Percentiles rank a stretch among this genome's conserved stretches.
Conservation (phyloP, 371 early-diverging fungal genomes). For the Rhizomucor miehei region DNA sequence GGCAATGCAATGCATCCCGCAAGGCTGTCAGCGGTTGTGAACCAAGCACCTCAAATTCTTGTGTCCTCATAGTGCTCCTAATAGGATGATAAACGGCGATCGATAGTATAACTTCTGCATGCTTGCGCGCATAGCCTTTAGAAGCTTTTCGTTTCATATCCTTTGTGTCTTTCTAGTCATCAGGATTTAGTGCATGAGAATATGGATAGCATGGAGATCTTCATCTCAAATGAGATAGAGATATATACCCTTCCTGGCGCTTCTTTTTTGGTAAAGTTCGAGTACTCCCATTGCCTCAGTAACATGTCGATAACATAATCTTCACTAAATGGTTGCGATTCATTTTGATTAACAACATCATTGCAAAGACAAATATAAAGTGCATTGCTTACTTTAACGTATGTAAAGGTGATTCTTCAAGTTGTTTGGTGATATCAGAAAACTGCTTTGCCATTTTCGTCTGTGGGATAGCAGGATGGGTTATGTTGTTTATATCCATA, state of each 20-base stretch:
- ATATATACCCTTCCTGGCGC: neutral
- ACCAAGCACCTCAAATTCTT: constrained; percentile 49
- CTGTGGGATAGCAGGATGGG: constrained; percentile 8
- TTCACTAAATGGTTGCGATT: neutral
- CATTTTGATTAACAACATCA: neutral
- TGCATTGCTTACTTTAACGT: constrained; percentile 21
- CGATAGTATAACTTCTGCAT: constrained; percentile 16
- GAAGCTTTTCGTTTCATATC: neutral
- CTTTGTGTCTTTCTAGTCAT: neutral
- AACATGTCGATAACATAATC: constrained; percentile 4
- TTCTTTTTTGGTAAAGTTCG: constrained; percentile 3
- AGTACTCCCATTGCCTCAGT: constrained; percentile 16
- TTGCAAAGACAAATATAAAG: neutral
- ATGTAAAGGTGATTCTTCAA: constrained; percentile 18
- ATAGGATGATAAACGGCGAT: constrained; percentile 32
- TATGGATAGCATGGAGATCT: neutral
- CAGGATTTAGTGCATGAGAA: no score
- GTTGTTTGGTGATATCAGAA: constrained; percentile 7
- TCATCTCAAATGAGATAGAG: neutral
- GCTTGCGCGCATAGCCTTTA: neutral
- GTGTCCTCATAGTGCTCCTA: constrained; percentile 22
- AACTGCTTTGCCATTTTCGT: constrained; percentile 10
- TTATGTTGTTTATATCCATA: neutral
- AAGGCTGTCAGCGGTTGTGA: constrained; percentile 36
- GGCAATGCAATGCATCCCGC: constrained; percentile 49